These are phyloP conservation scores for Rhizopogon vesiculosus DNA, from an alignment of 768 basidiomycete genomes.

Conservation along the genomic window DNA sequence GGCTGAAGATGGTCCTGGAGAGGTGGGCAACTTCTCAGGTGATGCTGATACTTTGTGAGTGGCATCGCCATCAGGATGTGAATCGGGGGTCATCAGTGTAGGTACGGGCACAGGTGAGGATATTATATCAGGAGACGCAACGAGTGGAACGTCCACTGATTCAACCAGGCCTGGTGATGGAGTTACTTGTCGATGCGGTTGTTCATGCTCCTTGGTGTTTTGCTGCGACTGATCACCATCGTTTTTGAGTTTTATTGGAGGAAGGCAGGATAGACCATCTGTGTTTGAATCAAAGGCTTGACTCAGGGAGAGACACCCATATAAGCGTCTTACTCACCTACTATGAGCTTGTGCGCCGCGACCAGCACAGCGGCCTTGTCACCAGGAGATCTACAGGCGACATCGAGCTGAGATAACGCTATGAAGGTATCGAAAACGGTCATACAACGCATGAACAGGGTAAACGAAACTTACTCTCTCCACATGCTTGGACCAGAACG, in stretches of 20 bases:
- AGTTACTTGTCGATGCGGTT: neutral
- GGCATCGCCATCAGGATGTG: neutral
- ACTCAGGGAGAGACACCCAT: neutral
- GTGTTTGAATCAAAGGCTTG: neutral
- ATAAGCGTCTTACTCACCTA: slow-evolving; percentile 49
- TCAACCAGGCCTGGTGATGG: neutral
- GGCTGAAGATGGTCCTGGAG: neutral
- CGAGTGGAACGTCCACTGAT: neutral
- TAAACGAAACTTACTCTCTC: slow-evolving; percentile 56
- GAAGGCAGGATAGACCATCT: slow-evolving; percentile 75
- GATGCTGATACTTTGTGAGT: slow-evolving; percentile 5
- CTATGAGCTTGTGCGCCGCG: slow-evolving; percentile 78
- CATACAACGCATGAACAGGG: neutral
- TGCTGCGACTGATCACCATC: slow-evolving; percentile 36
- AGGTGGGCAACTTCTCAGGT: slow-evolving; percentile 4
- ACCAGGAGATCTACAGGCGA: slow-evolving; percentile 51
- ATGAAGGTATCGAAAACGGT: slow-evolving; percentile 16
- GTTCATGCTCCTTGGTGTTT: slow-evolving; percentile 13
- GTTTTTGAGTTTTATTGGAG: slow-evolving; percentile 69
- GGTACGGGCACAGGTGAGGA: slow-evolving; percentile 4
- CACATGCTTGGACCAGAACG: slow-evolving; percentile 65
- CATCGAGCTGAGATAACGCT: slow-evolving; percentile 53
- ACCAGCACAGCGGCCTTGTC: slow-evolving; percentile 83
- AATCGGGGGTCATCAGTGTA: neutral
- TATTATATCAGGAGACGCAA: slow-evolving; percentile 1